Base-by-base conservation (phyloP, 352 stramenopile genomes). In the Phytophthora foliorum region DNA sequence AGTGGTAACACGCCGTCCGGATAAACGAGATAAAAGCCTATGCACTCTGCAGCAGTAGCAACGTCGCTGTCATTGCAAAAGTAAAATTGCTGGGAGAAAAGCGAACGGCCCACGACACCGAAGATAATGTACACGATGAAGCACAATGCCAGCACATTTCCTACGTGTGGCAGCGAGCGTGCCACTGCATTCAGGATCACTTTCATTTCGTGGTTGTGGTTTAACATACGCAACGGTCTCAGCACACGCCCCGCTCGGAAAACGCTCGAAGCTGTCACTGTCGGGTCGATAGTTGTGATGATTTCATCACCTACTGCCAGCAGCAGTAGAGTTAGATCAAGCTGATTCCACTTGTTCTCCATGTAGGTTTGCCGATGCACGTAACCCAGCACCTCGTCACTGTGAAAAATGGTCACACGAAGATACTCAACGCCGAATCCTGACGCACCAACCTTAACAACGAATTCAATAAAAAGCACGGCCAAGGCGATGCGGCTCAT, bases 71-170 rank as follows among this genome's bases (percentile, higher is more conserved):
- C 86, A 36, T 94, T 92, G 70, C 82, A 94, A 3, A 60, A 82
- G 62, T 84, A 93, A 24, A 93, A 84, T 32, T 84, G 74, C 9
- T 84, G 77, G 11, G 82, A 81, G 57, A 93, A 93, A 3, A 93
- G 62, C 17, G 79, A 90, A 4, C 86, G 82, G 3, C 84, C 86
- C 21, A 91, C 81, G 16, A 92, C 79, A 10, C 86, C 75, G 38
- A 92, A 92, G 72, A 91, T 90, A 34, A 94, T 81, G 74, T 91
- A 93, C 6, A 94, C 86, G 54, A 92, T 85, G 6, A 87, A 54
- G 38, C 86, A 94, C 31, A 94, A 59, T 9, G 74, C 83, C 29
- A 94, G 77, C 8, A 93, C 84, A 24, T 94, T 92, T 50, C 82
- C 84, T 6, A 92, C 86, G 34, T 91, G 82, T 2, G 86, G 86